Evolutionary conservation across 139 green algal genomes (phyloP), one percentile per base, ranked within the genome.

Genomic region (Tetratostichococcus sp.): DNA sequence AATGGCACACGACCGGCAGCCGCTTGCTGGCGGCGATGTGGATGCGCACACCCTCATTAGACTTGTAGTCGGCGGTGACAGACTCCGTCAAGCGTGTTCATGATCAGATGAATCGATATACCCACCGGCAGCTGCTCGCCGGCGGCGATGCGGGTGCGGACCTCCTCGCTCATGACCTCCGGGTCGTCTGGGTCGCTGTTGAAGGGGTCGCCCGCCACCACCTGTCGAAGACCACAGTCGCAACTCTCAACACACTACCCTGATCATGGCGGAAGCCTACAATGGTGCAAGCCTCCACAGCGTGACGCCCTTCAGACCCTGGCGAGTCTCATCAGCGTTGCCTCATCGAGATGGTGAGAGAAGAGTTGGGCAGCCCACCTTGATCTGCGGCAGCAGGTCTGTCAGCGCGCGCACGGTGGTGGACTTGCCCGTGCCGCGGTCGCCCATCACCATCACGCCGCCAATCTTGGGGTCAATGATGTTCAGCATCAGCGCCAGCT

Each of bases 401-500:
- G 87, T 81, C n/a, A 97, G 77, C 16, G 90, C 88, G 58, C 92
- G 88, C 4, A 94, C 89, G 35, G 76, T 81, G 43, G 76, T 81
- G 19, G 88, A 94, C 82, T 97, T 97, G 69, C 81, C 92, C 23
- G 89, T 94, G 33, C 92, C 92, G 33, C 92, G 79, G 81, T 97
- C 92, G 33, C 92, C 92, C 91, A 97, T 95, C 62, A 97, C 88
- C 62, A 97, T 89, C 42, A 94, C 88, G 33, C 92, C 92, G 35
- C 90, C 90, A 65, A 97, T 94, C 77, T 87, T 90, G 16, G 91
- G 83, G 76, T 97, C 92, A 30, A 97, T 84, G 30, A 95, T 87
- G 78, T 94, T 94, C 22, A 97, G 82, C 50, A 93, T 78, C 58
- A 97, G 84, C 19, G 90, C 86, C 23, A 94, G 80, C 84, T 97